Base-by-base conservation (phyloP, 306 rosid genomes). In the Sindora glabra region DNA sequence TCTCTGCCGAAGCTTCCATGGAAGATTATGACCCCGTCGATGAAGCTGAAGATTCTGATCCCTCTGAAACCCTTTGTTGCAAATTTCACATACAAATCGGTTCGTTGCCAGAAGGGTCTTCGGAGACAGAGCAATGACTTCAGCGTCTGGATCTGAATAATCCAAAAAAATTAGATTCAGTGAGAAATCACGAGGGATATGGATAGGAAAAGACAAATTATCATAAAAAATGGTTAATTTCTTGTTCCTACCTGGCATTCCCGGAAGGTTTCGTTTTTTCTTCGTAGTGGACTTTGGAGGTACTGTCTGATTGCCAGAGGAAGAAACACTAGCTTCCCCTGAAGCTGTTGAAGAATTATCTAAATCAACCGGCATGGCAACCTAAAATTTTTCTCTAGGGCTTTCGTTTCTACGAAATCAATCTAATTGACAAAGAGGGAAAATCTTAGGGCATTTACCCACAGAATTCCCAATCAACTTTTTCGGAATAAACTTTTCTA, bases 21-120 rank as follows among this genome's bases (percentile, higher is more conserved):
- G 97, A 47, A 90, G 83, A 64, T 87, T 90, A 40, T 90, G 97
- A 3, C 97, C 97, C 1, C 97, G 66, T 15, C 97, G 58, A 50
- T 90, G 97, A 26, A 90, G 97, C 79, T 90, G 97, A 14, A 90
- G 89, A 72, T 90, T 90, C 82, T 90, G 97, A 67, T 90, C 97
- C 58, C 97, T 81, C 75, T 90, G 97, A 70, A 90, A 90, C 44
- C 97, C 97, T 50, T 90, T 90, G 74, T 62, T 90, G 79, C 97
- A 90, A 47, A 90, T 90, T 78, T 90, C 97, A n/a, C 97, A 90
- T 0, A 90, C 84, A 59, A 90, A 90, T 69, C 97, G 75, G 58
- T 90, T 90, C 4, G 96, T 90, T 2, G 97, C 94, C 63, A 90
- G 2, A 1, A 90, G 81, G 1, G 97, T 71, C 79, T 78, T 90